Percentiles rank a stretch among this genome's conserved stretches.
phyloP scores from a whole-genome alignment of 2,329 filamentous ascomycete species.

The Cytospora piceicola region DNA sequence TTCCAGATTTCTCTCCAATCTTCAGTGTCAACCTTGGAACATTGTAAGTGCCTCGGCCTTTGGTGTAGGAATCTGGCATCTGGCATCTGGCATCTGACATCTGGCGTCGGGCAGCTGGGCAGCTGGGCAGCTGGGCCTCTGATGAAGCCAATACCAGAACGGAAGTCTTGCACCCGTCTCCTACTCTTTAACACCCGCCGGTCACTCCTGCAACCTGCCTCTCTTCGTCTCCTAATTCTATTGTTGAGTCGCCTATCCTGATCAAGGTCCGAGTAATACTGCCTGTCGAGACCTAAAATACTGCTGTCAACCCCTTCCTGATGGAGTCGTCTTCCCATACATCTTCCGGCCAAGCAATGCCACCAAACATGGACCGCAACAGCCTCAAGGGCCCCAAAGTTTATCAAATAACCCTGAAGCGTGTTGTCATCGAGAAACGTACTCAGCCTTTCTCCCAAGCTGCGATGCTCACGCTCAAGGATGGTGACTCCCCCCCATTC shows the following conservation, averaged over 20 bases:
- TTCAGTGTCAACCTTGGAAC: too few species aligned
- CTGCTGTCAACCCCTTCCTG: background rate
- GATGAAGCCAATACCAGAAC: background rate
- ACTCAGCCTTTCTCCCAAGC: slow-evolving; percentile 6
- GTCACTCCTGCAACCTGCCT: background rate
- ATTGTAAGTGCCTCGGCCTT: background rate
- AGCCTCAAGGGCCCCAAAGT: background rate
- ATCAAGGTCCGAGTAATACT: background rate
- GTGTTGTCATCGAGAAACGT: slow-evolving; percentile 3
- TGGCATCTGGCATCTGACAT: too few species aligned
- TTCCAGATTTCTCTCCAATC: background rate
- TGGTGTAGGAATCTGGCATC: too few species aligned
- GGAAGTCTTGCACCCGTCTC: background rate
- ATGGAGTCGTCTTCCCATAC: background rate
- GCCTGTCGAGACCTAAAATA: background rate
- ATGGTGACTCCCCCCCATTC: background rate
- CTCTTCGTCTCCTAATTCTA: background rate
- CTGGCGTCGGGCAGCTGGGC: too few species aligned
- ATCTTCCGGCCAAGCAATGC: background rate
- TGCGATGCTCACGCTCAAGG: slow-evolving; percentile 16
- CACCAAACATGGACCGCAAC: background rate
- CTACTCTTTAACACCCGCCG: background rate
- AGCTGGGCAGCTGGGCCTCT: background rate
- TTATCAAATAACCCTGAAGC: slow-evolving; percentile 7
- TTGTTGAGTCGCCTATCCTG: background rate